Evolutionary conservation across 305 asterid species (phyloP), one percentile per base, ranked within the genome.

Genomic region (Fraxinus velutina): DNA sequence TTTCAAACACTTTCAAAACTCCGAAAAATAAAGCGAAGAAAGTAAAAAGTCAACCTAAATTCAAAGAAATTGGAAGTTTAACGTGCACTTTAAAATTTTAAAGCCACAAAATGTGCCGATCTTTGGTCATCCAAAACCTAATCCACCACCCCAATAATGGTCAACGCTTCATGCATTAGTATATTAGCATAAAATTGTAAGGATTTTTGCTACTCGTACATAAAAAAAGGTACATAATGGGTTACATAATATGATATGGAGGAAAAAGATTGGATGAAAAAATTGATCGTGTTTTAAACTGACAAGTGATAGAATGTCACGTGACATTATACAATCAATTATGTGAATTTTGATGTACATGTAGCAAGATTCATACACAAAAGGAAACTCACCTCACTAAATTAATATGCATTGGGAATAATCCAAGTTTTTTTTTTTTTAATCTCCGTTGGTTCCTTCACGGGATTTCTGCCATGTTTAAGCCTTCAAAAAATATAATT

Each of bases 161-260:
- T 86, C 87, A 84, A 86, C 89, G 83, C 75, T 55, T 68, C 39
- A 68, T 15, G 37, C 39, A 68, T 68, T 8, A 9, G 42, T 73
- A 29, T 75, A 60, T 74, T 72, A 30, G 75, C 21, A 39, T 22
- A 12, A 75, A 76, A 34, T 80, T 44, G 62, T 36, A 7, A 37
- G 47, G 10, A 37, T 37, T 37, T 8, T 37, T 37, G 13, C 44
- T 37, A 37, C 44, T 37, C 2, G 3, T 9, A 39, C 13, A 39
- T 1, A 39, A 39, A 39, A 39, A 39, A 39, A 39, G 2, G 47
- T 39, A 39, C 6, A 39, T 8, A 37, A 37, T 37, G 3, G 2
- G 10, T 37, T 37, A 37, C 47, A 37, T 39, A 39, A 39, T 8
- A 39, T 9, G 15, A 39, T 9, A 2, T 8, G 47, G 4, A 39